Conservation (phyloP, 495 filamentous ascomycete species). For the Xylaria venustula region DNA sequence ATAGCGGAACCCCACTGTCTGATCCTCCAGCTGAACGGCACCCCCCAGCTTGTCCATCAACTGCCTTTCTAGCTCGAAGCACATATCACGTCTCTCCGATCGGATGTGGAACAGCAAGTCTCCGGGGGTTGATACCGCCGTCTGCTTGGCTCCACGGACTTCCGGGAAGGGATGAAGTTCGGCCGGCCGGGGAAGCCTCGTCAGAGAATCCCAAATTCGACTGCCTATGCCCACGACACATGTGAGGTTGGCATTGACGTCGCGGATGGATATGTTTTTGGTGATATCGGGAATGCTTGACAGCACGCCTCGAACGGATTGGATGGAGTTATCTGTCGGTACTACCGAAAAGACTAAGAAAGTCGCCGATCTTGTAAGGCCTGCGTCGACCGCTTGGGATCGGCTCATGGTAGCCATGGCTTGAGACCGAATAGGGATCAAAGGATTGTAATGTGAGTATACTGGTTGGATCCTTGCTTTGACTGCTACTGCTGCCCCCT, state of each 20-base stretch:
- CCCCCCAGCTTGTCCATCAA: constrained; percentile 49
- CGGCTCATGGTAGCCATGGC: constrained; percentile 17
- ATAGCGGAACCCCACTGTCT: constrained; percentile 58
- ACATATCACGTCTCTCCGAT: constrained; percentile 55
- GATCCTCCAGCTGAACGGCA: constrained; percentile 46
- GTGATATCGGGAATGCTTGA: constrained; percentile 44
- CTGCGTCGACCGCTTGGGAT: constrained; percentile 45
- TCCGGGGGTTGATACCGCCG: constrained; percentile 52
- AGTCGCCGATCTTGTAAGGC: constrained; percentile 48
- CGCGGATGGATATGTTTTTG: constrained; percentile 56
- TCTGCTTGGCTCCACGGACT: constrained; percentile 45
- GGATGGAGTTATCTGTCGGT: constrained; percentile 23
- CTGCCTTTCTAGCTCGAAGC: constrained; percentile 58
- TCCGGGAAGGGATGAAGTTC: constrained; percentile 54
- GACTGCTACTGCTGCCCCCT: not conserved
- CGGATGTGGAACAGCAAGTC: constrained; percentile 60
- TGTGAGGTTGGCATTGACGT: constrained; percentile 46
- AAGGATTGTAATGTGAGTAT: not conserved
- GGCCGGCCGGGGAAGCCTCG: constrained; percentile 41
- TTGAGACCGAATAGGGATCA: not conserved
- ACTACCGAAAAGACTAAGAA: constrained; percentile 49
- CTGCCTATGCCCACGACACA: constrained; percentile 57
- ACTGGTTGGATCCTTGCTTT: not conserved
- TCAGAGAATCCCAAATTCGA: constrained; percentile 48
- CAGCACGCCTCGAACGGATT: constrained; percentile 44